A percentile compares a stretch with the other conserved stretches of the same genome.
phyloP scores from a whole-genome alignment of 495 filamentous ascomycete genomes.

The Daldinia concentrica region DNA sequence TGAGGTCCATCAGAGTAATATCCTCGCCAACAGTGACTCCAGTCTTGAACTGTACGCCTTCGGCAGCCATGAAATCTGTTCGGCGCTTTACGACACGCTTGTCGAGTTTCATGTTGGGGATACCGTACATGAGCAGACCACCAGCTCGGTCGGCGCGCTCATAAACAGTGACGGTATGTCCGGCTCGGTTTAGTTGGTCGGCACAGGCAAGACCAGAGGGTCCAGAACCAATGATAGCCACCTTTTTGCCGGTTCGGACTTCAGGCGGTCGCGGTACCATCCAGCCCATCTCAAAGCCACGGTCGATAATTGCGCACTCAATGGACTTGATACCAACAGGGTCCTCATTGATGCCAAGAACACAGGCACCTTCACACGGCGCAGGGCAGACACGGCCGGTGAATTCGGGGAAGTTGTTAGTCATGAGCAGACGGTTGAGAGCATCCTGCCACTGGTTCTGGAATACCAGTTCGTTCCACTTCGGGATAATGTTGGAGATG shows the following conservation, averaged over 20 bases:
- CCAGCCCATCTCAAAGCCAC: conserved; percentile 99
- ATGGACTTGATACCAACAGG: conserved; percentile 99
- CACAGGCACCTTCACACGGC: conserved; percentile 97
- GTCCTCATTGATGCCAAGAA: conserved; percentile 98
- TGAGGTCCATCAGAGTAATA: conserved; percentile 77
- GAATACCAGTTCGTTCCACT: conserved; percentile 98
- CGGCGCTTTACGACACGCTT: conserved; percentile 97
- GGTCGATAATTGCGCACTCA: conserved; percentile 98
- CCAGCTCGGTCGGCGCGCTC: conserved; percentile 94
- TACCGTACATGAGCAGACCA: conserved; percentile 97
- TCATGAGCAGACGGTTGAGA: conserved; percentile 94
- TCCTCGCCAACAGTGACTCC: conserved; percentile 83
- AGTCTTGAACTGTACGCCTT: conserved; percentile 87
- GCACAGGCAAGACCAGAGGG: conserved; percentile 91
- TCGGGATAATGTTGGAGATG: conserved; percentile 99
- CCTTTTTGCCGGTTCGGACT: conserved; percentile 85
- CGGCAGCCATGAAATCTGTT: conserved; percentile 93
- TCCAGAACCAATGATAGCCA: conserved; percentile 94
- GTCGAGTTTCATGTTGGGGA: conserved; percentile 99
- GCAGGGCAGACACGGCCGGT: conserved; percentile 98
- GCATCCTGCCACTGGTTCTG: conserved; percentile 94
- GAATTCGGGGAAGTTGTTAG: conserved; percentile 99
- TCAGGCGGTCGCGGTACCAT: conserved; percentile 87
- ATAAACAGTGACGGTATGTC: conserved; percentile 92
- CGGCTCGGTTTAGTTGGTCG: conserved; percentile 95